Percentiles rank a stretch among this genome's conserved stretches.
Evolutionary conservation across 2,329 filamentous ascomycete genomes (phyloP).

Genomic region (Neofusicoccum kwambonambiense): DNA sequence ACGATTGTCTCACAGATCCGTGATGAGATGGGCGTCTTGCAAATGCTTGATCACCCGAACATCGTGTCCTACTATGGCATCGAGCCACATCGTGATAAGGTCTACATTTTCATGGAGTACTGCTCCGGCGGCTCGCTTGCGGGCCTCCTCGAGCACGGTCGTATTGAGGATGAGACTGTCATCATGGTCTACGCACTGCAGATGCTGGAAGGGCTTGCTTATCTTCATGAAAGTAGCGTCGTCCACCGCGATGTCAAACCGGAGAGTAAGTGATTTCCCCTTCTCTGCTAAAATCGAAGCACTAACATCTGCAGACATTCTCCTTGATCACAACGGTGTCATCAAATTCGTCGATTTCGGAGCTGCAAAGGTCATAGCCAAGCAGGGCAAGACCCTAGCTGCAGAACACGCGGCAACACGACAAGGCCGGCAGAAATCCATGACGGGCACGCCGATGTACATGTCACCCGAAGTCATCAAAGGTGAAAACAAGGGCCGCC

Average conservation of each 20-base stretch:
- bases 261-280: conserved; percentile 65
- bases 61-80: conserved; percentile 98
- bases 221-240: conserved; percentile 87
- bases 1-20: conserved; percentile 90
- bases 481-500: conserved; percentile 70
- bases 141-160: conserved; percentile 85
- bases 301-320: conserved; percentile 64
- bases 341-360: conserved; percentile 99
- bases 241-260: conserved; percentile 98
- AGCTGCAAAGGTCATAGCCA: conserved; percentile 92
- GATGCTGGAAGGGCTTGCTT: conserved; percentile 88
- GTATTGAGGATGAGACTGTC: conserved; percentile 96
- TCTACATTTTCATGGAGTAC: conserved; percentile 99
- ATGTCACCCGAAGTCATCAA: conserved; percentile 99
- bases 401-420: conserved; percentile 57
- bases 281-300: background rate
- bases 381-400: conserved; percentile 84
- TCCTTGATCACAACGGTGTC: conserved; percentile 94
- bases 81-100: conserved; percentile 95
- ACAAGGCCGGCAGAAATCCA: conserved; percentile 68
- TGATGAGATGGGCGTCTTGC: conserved; percentile 95
- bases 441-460: conserved; percentile 99
- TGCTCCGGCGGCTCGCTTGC: conserved; percentile 94
- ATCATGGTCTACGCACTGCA: conserved; percentile 96
- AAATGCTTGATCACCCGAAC: conserved; percentile 94